A percentile compares a stretch with the other conserved stretches of the same genome.
These are phyloP conservation scores for Fusarium chaquense DNA, from an alignment of 2,329 filamentous ascomycete genomes.

Conservation along the genomic window DNA sequence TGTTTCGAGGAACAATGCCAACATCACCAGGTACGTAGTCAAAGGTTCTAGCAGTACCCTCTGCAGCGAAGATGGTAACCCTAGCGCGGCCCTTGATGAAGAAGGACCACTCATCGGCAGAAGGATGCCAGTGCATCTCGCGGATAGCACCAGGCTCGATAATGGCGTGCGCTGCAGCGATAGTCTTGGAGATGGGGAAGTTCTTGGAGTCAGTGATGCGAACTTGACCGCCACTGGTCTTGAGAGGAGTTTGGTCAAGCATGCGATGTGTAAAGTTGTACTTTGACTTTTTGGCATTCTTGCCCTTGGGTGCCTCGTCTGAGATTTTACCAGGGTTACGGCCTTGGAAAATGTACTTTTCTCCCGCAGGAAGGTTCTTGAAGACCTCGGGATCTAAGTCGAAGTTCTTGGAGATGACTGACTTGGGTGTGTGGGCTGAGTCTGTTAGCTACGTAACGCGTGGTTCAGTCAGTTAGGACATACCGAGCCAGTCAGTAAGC, in stretches of 20 bases:
- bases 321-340: constrained; percentile 72
- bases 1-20: constrained; percentile 80
- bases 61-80: constrained; percentile 79
- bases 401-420: constrained; percentile 81
- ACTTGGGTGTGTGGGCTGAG: constrained; percentile 76
- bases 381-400: constrained; percentile 78
- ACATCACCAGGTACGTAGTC: constrained; percentile 82
- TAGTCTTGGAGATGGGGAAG: constrained; percentile 78
- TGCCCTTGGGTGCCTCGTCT: constrained; percentile 71
- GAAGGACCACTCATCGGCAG: constrained; percentile 84
- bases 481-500: constrained; percentile 78
- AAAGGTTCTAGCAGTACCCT: constrained; percentile 78
- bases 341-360: constrained; percentile 85
- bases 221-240: constrained; percentile 72
- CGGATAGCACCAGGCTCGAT: constrained; percentile 79
- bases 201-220: constrained; percentile 81
- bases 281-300: constrained; percentile 74
- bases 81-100: constrained; percentile 79
- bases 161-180: constrained; percentile 77
- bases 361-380: constrained; percentile 71
- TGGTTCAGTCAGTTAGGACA: constrained; percentile 26
- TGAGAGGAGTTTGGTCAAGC: constrained; percentile 74
- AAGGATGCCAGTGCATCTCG: constrained; percentile 87
- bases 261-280: constrained; percentile 78
- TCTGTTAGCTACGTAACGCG: not conserved